A percentile compares a stretch with the other conserved stretches of the same genome.
Conservation (phyloP, 2,329 filamentous ascomycete genomes). For the Penicillium sp. region DNA sequence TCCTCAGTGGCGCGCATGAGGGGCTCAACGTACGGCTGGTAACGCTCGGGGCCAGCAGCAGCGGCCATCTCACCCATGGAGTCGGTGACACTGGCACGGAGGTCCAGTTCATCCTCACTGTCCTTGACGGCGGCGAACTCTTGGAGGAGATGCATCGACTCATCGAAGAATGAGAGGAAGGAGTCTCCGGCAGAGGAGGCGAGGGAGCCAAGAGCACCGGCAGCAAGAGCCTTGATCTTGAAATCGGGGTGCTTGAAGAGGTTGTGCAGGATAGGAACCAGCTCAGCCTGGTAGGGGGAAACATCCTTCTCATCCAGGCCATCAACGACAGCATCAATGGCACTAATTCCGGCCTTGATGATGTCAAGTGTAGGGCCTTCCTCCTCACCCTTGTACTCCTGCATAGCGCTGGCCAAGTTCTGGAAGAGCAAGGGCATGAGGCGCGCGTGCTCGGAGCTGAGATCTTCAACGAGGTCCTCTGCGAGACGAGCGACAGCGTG, state of each 20-base stretch:
- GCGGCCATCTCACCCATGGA: constrained; percentile 89
- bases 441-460: constrained; percentile 78
- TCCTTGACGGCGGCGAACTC: constrained; percentile 83
- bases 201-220: constrained; percentile 86
- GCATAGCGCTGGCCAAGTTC: constrained; percentile 80
- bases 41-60: constrained; percentile 80
- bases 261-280: constrained; percentile 80
- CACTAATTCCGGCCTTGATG: constrained; percentile 84
- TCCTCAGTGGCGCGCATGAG: constrained; percentile 93
- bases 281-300: constrained; percentile 74
- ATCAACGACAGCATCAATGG: constrained; percentile 87
- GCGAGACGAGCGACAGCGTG: constrained; percentile 86
- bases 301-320: constrained; percentile 74
- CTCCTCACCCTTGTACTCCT: constrained; percentile 62
- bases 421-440: constrained; percentile 82
- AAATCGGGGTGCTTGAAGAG: constrained; percentile 82
- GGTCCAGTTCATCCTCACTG: constrained; percentile 82
- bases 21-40: constrained; percentile 86
- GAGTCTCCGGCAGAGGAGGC: constrained; percentile 78
- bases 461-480: constrained; percentile 88
- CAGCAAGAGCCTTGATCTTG: constrained; percentile 85
- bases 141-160: constrained; percentile 86
- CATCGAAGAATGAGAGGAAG: constrained; percentile 88
- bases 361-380: constrained; percentile 78
- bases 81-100: constrained; percentile 87